Evolutionary conservation across 176 grass and related monocot species (phyloP).

Genomic region (Oryza coarctata): DNA sequence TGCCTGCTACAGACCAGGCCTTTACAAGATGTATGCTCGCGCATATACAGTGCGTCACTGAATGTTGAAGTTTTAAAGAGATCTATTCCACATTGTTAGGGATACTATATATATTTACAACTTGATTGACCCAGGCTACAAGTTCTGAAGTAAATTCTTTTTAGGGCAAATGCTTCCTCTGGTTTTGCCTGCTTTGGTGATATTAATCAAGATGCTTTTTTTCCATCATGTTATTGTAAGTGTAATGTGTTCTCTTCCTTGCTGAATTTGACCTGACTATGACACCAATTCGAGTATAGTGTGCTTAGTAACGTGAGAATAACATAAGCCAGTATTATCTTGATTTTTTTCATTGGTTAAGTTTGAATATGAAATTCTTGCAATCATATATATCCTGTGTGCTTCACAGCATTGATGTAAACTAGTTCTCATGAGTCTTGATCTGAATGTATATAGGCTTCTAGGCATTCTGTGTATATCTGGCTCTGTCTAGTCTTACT

Average conservation of each 20-base stretch:
- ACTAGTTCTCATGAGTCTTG: not conserved
- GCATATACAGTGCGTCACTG: too few relatives aligned
- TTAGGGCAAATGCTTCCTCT: not conserved
- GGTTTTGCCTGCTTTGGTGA: not conserved
- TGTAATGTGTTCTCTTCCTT: not conserved
- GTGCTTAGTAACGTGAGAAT: not conserved
- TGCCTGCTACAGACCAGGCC: not conserved
- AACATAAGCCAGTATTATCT: not conserved
- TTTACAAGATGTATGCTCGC: not conserved
- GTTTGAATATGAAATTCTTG: slow-evolving; percentile 11
- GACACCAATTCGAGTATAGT: not conserved
- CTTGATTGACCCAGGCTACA: too few relatives aligned
- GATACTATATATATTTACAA: too few relatives aligned
- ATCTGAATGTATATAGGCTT: slow-evolving; percentile 11
- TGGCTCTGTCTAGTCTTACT: slow-evolving; percentile 16
- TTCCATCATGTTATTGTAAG: not conserved
- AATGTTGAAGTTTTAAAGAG: too few relatives aligned
- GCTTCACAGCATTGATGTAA: slow-evolving; percentile 5
- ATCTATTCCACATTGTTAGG: not conserved
- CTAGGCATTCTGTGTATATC: slow-evolving; percentile 1
- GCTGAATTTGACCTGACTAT: not conserved
- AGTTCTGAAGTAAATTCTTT: too few relatives aligned
- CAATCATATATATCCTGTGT: not conserved
- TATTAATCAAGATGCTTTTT: not conserved
- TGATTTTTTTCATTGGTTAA: not conserved